phyloP scores from a whole-genome alignment of 2,329 filamentous ascomycete genomes.

The Cercospora sesami region DNA sequence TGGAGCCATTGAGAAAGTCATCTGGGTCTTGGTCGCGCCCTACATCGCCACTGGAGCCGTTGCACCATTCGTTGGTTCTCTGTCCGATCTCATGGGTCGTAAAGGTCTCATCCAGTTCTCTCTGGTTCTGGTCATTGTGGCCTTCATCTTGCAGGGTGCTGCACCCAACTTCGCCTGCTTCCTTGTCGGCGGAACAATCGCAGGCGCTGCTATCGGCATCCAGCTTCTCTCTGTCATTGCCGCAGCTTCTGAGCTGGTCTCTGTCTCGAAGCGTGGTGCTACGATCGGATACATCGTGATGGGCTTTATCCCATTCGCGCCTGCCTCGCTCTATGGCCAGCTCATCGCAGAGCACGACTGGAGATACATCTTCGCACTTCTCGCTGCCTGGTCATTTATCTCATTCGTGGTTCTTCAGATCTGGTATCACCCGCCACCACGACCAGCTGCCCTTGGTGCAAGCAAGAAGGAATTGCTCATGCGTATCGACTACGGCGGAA shows the following conservation, averaged over 20 bases:
- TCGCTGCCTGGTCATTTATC: slow-evolving; percentile 53
- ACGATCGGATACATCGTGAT: slow-evolving; percentile 61
- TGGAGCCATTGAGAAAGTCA: slow-evolving; percentile 20
- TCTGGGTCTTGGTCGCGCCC: slow-evolving; percentile 24
- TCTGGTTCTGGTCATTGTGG: slow-evolving; percentile 18
- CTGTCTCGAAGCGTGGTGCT: slow-evolving; percentile 61
- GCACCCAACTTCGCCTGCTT: slow-evolving; percentile 22
- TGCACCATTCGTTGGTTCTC: slow-evolving; percentile 21
- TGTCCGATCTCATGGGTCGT: slow-evolving; percentile 22
- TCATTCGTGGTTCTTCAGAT: slow-evolving; percentile 52
- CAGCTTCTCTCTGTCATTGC: slow-evolving; percentile 47
- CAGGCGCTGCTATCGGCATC: slow-evolving; percentile 16
- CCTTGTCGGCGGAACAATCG: slow-evolving; percentile 14
- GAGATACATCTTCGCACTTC: slow-evolving; percentile 56
- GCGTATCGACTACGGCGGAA: slow-evolving; percentile 54
- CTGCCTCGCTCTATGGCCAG: slow-evolving; percentile 61
- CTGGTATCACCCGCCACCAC: slow-evolving; percentile 56
- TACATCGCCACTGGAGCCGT: slow-evolving; percentile 26
- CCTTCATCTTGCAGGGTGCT: slow-evolving; percentile 20
- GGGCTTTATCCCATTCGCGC: slow-evolving; percentile 61
- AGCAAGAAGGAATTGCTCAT: slow-evolving; percentile 44
- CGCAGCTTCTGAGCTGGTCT: slow-evolving; percentile 65
- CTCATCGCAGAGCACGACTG: slow-evolving; percentile 53
- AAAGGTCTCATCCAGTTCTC: slow-evolving; percentile 17
- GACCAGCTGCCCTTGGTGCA: slow-evolving; percentile 43